Evolutionary conservation across 306 rosid genomes (phyloP).

Genomic region (Luffa aegyptiaca): DNA sequence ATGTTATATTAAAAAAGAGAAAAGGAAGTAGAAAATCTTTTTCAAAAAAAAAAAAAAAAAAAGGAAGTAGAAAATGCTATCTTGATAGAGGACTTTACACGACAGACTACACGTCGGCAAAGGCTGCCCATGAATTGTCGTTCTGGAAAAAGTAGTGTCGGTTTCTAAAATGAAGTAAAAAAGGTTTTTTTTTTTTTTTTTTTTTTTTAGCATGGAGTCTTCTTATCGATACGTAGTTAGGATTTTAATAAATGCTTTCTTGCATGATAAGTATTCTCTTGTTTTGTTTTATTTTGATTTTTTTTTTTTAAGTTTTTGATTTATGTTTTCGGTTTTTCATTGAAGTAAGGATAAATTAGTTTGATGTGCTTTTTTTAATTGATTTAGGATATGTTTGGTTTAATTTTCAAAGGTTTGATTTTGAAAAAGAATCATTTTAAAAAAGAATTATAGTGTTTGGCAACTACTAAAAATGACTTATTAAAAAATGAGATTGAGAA

Average conservation of each 20-base stretch:
- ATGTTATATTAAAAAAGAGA: background rate
- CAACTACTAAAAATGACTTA: too few species aligned
- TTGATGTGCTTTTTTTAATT: too few species aligned
- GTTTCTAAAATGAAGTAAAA: background rate
- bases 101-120: constrained; percentile 7
- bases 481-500: too few species aligned
- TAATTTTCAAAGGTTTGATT: too few species aligned
- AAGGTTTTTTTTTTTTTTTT: background rate
- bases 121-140: constrained; percentile 4
- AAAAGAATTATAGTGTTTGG: too few species aligned
- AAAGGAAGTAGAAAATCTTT: background rate
- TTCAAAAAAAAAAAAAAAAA: background rate
- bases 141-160: background rate
- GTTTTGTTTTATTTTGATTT: background rate
- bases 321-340: too few species aligned
- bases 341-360: too few species aligned
- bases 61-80: background rate
- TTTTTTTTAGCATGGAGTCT: background rate
- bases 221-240: background rate
- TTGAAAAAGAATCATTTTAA: too few species aligned
- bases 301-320: too few species aligned
- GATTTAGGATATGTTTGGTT: too few species aligned
- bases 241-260: background rate
- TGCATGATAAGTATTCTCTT: background rate
- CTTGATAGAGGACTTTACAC: background rate